These are phyloP conservation scores for Acephala macrosclerotiorum DNA, from an alignment of 2,329 filamentous ascomycete genomes.

Conservation along the genomic window DNA sequence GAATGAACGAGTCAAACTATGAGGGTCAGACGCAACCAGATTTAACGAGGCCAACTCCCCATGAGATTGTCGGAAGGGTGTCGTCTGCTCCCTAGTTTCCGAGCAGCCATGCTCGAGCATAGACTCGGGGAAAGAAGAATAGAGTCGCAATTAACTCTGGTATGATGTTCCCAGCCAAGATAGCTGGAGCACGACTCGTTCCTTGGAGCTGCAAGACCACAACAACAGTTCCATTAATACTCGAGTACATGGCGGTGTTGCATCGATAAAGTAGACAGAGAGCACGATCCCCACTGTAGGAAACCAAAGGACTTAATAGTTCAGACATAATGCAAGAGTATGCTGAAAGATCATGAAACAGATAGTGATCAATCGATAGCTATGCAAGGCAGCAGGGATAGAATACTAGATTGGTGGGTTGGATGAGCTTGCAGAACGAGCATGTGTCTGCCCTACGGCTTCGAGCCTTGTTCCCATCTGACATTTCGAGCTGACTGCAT, in stretches of 20 bases:
- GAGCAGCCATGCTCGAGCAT: neutral
- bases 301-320: neutral
- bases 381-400: neutral
- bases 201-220: neutral
- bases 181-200: neutral
- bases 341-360: neutral
- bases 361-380: neutral
- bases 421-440: neutral
- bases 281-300: neutral
- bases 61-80: neutral
- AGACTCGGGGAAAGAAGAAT: slow-evolving; percentile 3
- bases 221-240: neutral
- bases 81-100: slow-evolving; percentile 7
- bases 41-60: neutral
- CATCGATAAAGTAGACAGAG: neutral
- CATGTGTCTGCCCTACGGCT: neutral
- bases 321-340: neutral
- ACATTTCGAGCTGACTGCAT: neutral
- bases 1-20: neutral
- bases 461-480: neutral
- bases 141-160: neutral
- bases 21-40: neutral
- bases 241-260: neutral
- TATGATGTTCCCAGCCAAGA: slow-evolving; percentile 3
- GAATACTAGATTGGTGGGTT: neutral